These are phyloP conservation scores for Chamaecrista fasciculata DNA, from an alignment of 306 rosid species.

Conservation along the genomic window DNA sequence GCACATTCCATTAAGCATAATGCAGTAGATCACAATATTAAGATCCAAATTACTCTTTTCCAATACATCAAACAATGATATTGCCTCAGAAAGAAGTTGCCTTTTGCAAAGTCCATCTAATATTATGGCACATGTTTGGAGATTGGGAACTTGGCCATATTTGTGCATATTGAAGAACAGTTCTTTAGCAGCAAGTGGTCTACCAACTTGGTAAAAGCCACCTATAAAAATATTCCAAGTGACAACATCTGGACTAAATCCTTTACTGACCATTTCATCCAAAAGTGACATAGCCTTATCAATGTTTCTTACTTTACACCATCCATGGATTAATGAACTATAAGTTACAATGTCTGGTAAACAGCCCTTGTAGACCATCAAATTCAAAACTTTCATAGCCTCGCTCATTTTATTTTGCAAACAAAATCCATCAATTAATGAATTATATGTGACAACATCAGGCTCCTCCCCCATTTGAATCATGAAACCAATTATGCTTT, in stretches of 20 bases:
- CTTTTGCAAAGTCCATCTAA: background rate
- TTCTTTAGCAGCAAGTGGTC: constrained; percentile 6
- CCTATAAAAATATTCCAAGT: background rate
- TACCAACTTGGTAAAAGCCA: background rate
- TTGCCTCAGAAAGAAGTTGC: background rate
- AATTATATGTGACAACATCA: background rate
- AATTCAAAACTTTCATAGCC: background rate
- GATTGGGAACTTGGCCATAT: background rate
- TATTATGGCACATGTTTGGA: background rate
- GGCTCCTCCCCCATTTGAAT: background rate
- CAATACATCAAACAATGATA: background rate
- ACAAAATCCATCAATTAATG: background rate
- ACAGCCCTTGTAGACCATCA: background rate
- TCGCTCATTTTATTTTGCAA: background rate
- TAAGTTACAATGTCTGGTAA: constrained; percentile 8
- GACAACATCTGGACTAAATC: background rate
- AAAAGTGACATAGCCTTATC: background rate
- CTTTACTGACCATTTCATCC: background rate
- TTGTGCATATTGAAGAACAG: background rate
- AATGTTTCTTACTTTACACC: background rate
- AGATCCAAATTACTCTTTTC: background rate
- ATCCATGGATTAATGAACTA: background rate
- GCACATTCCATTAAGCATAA: background rate
- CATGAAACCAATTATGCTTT: background rate
- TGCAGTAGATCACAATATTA: background rate